Conservation (phyloP, 78 protist genomes). For the Planoprotostelium fungivorum region DNA sequence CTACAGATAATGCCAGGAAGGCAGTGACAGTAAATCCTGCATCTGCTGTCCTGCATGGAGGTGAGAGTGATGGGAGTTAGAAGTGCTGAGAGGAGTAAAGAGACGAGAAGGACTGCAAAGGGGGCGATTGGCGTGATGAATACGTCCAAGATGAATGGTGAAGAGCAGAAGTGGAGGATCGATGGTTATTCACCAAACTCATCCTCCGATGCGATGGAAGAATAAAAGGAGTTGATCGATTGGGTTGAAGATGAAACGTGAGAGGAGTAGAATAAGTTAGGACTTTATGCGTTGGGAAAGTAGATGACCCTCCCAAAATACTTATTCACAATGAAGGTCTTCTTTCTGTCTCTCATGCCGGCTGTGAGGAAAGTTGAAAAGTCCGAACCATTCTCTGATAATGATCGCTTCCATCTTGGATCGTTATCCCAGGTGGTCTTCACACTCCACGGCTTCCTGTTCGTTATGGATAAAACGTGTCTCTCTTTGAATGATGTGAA, state of each 20-base stretch:
- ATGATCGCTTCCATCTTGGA: neutral
- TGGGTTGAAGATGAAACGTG: too few relatives aligned
- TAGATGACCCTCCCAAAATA: neutral
- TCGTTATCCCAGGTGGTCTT: neutral
- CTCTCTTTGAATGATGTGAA: neutral
- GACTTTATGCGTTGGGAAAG: neutral
- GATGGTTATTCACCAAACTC: too few relatives aligned
- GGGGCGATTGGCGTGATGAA: too few relatives aligned
- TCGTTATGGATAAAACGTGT: neutral
- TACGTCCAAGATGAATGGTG: too few relatives aligned
- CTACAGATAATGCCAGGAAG: neutral
- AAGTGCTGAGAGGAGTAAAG: too few relatives aligned
- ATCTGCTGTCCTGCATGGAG: neutral
- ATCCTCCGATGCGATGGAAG: too few relatives aligned
- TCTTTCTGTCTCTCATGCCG: neutral
- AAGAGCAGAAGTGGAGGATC: too few relatives aligned
- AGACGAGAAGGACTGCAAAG: too few relatives aligned
- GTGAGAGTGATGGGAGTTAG: too few relatives aligned
- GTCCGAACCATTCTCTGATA: neutral
- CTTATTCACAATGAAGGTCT: neutral
- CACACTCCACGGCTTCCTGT: neutral
- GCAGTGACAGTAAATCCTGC: neutral
- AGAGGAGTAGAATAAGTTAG: too few relatives aligned
- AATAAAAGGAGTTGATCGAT: too few relatives aligned
- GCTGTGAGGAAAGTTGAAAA: neutral